Percentiles rank a stretch among this genome's conserved stretches.
Conservation (phyloP, 75 land plant genomes). For the Picea sitchensis region DNA sequence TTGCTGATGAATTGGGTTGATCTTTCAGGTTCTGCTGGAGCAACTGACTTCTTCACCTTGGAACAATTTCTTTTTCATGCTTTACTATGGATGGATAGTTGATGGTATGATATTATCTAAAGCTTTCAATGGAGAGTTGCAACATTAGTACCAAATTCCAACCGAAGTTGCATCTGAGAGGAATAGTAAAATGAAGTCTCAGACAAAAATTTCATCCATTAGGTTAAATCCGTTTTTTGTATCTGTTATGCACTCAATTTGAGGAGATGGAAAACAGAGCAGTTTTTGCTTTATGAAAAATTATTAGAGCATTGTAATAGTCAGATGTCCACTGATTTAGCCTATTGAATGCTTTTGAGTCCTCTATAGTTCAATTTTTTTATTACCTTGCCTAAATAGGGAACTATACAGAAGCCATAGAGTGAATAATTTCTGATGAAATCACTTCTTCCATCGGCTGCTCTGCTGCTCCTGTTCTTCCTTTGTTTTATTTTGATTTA, state of each 20-base stretch:
- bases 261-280: background rate
- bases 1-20: background rate
- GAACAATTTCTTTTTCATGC: conserved; percentile 76
- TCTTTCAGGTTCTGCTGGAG: conserved; percentile 67
- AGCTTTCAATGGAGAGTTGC: background rate
- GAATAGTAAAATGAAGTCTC: background rate
- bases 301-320: background rate
- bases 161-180: background rate
- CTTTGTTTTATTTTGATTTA: no score
- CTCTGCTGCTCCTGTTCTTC: no score
- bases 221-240: background rate
- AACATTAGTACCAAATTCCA: background rate
- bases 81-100: conserved; percentile 63
- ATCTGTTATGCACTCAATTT: background rate
- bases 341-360: background rate
- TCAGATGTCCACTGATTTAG: background rate
- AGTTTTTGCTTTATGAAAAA: background rate
- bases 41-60: conserved; percentile 77
- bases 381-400: no score
- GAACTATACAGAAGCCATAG: no score
- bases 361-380: background rate
- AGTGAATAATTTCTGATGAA: no score
- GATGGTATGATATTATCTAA: conserved; percentile 51
- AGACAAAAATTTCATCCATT: background rate
- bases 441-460: no score